Base-by-base conservation (phyloP, 192 early-diverging fungal genomes). In the Backusella parvicylindrica region DNA sequence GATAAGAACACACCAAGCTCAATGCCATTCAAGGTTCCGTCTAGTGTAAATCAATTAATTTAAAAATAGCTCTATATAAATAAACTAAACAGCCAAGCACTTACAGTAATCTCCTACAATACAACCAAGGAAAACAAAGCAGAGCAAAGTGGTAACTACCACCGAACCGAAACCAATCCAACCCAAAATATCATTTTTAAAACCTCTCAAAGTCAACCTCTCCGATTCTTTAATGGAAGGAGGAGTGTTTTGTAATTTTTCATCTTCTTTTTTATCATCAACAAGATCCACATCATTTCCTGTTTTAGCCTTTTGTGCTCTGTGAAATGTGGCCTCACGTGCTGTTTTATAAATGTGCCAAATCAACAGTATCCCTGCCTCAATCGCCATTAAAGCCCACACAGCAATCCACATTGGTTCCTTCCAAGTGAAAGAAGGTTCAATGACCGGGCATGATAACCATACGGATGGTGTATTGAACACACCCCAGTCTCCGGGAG, bases 51-150 rank as follows among this genome's bases (percentile, higher is more conserved):
- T 26, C 23, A 26, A 21, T 26, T 56, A 35, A 69, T 26, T 68
- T 66, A 38, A 21, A 15, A 50, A 71, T 31, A 33, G 35, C 18
- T 18, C 18, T 9, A 2, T 6, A 15, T 67, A 67, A 35, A 35
- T 35, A 67, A 67, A 67, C n/a, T 67, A 66, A 32, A 72, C 6
- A 13, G n/a, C n/a, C n/a, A 56, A 15, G 11, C 0, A 73, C 80
- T 71, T 82, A 83, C 94, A 95, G 84, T 93, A 92, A 83, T 95
- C 94, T 8, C 84, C 74, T 23, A 94, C 88, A n/a, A 94, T 77
- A 50, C 90, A 78, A 12, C 81, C 84, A 53, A 95, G 79, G 53
- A 92, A 84, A 23, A 87, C 81, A n/a, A 94, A 71, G 86, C 88
- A 94, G n/a, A 86, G 82, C 18, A 90, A 72, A 16, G 90, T 90